Evolutionary conservation across 805 yeast genomes (phyloP).

Genomic region (Nakazawaea wyomingensis): DNA sequence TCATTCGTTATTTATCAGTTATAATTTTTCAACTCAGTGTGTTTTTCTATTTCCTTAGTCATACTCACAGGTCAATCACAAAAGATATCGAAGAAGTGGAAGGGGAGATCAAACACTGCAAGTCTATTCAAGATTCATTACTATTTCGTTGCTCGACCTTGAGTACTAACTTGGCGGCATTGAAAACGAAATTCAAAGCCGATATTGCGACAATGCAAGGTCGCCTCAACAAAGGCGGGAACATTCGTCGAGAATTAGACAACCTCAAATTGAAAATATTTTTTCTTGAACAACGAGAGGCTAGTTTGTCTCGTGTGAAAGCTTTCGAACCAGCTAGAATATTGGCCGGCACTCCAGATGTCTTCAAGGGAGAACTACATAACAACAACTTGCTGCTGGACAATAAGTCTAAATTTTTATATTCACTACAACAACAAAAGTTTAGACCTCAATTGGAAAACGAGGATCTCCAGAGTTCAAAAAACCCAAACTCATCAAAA

Average conservation of each 20-base stretch:
- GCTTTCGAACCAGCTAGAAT: too few species aligned
- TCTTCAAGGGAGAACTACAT: too few species aligned
- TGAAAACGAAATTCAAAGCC: conserved; percentile 5
- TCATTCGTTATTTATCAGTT: conserved; percentile 10
- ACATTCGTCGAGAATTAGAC: conserved; percentile 15
- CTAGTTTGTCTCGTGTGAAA: too few species aligned
- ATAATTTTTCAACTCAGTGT: conserved; percentile 10
- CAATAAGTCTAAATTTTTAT: too few species aligned
- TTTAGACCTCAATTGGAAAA: too few species aligned
- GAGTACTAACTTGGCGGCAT: conserved; percentile 5
- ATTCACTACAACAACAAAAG: too few species aligned
- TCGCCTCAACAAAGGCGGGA: conserved; percentile 19
- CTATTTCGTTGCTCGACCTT: background rate
- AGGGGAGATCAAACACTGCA: background rate
- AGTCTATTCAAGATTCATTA: background rate
- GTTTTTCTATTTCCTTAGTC: conserved; percentile 8
- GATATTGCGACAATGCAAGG: conserved; percentile 16
- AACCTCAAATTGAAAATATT: background rate
- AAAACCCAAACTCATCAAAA: background rate
- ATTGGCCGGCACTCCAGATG: too few species aligned
- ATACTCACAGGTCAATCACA: conserved; percentile 5
- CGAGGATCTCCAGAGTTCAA: too few species aligned
- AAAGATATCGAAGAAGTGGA: conserved; percentile 6
- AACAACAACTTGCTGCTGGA: too few species aligned
- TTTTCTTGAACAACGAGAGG: background rate